phyloP scores from a whole-genome alignment of 192 early-diverging fungal species.

The Coemansia sp. region DNA sequence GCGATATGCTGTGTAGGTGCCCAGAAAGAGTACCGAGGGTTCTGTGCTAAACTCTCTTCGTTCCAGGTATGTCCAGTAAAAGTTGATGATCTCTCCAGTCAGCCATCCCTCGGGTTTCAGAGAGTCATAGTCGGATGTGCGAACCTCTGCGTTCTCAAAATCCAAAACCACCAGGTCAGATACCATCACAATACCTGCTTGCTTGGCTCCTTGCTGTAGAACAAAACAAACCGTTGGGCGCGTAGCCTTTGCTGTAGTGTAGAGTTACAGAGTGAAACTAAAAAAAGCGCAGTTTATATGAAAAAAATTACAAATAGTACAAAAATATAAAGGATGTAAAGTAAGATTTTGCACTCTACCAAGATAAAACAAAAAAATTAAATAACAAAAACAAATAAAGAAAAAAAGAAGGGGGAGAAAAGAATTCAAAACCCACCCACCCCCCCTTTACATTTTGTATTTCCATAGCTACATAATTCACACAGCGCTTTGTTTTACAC shows the following conservation, averaged over 20 bases:
- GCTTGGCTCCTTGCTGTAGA: too few species aligned
- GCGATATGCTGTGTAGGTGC: constrained; percentile 51
- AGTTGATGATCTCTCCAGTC: constrained; percentile 53
- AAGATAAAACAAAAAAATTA: constrained; percentile 2
- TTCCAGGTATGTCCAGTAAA: constrained; percentile 51
- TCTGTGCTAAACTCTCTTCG: constrained; percentile 38
- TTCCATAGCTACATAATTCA: too few species aligned
- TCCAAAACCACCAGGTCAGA: constrained; percentile 34
- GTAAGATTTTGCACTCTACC: neutral
- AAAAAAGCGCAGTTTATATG: too few species aligned
- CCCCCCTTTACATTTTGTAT: too few species aligned
- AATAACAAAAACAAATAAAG: neutral
- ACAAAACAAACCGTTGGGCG: too few species aligned
- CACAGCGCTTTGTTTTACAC: neutral
- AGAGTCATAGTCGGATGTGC: constrained; percentile 46
- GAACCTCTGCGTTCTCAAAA: constrained; percentile 50
- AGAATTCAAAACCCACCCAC: neutral
- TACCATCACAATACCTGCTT: too few species aligned
- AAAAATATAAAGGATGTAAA: neutral
- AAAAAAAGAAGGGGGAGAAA: neutral
- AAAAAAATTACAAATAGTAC: neutral
- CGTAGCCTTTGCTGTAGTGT: too few species aligned
- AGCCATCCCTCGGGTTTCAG: constrained; percentile 48
- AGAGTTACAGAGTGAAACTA: too few species aligned
- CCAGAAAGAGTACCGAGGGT: constrained; percentile 37